Base-by-base conservation (phyloP, 805 yeast species). In the Hanseniaspora valbyensis region DNA sequence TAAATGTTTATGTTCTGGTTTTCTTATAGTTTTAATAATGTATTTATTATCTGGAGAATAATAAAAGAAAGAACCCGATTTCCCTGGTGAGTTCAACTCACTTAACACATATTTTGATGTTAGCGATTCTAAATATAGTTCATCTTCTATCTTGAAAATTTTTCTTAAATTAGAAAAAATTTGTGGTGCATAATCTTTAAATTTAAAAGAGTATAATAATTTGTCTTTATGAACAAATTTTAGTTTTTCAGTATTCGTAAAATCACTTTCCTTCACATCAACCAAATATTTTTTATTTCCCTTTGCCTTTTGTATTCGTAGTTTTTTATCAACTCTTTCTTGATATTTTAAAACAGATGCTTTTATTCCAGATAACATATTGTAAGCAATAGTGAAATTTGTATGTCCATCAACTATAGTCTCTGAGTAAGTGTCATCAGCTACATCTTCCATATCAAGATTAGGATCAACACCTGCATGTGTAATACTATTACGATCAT, bases 361-460 rank as follows among this genome's bases (percentile, higher is more conserved):
- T 52, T 98, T 74, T 42, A 92, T 92, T 2, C 99, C 98, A 0
- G 97, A 89, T 52, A 94, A 74, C 96, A 92, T 90, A 64, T 90
- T 88, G 65, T 92, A 94, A 1, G 96, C 98, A 72, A 90, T 80
- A 25, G 88, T 85, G 59, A 82, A 92, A 64, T 89, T 92, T 45
- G 79, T 87, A 61, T 92, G 97, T 39, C 96, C 96, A 65, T 92
- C 97, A 55, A 82, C 76, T 36, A 87, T 89, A 57, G 81, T 81
- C 55, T 84, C 83, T 3, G 51, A 16, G 95, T 95, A 12, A 84
- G 80, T 40, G 81, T 64, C 3, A 81, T 48, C 89, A 22, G 60
- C 52, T 44, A 64, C 69, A 44, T 76, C 80, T 54, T 77, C 83
- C 44, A 74, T 77, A 26, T 24, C 21, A 65, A 54, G 37, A 66